A percentile compares a stretch with the other conserved stretches of the same genome.
phyloP scores from a whole-genome alignment of 768 basidiomycete genomes.

The Podaxis pistillaris region DNA sequence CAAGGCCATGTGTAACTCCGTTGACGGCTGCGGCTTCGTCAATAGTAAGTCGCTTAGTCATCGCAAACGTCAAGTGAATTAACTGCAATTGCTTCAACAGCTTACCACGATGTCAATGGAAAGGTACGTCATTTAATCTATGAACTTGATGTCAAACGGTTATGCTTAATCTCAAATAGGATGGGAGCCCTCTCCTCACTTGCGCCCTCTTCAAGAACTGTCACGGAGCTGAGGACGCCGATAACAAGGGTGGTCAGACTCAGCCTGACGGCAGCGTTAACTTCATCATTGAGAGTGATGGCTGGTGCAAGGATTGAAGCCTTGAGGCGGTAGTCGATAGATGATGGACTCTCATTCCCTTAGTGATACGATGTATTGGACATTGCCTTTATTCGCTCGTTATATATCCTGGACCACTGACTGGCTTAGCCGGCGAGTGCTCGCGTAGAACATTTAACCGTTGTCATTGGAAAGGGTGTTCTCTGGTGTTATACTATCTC shows the following conservation, averaged over 20 bases:
- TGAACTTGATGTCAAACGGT: neutral
- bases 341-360: neutral
- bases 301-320: constrained; percentile 27
- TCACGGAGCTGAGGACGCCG: constrained; percentile 26
- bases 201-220: constrained; percentile 33
- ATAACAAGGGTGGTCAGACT: constrained; percentile 32
- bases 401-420: neutral
- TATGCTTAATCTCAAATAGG: constrained; percentile 18
- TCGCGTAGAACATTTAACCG: neutral
- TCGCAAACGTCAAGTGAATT: neutral
- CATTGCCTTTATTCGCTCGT: neutral
- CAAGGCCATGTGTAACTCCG: constrained; percentile 30
- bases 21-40: constrained; percentile 29
- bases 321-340: neutral
- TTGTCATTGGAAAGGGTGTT: neutral
- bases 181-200: constrained; percentile 33
- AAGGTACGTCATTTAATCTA: constrained; percentile 24
- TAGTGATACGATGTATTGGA: neutral
- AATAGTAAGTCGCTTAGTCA: constrained; percentile 26
- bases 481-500: no score
- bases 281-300: constrained; percentile 31
- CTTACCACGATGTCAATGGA: constrained; percentile 35
- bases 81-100: constrained; percentile 16
- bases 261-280: constrained; percentile 32
- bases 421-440: neutral